Conservation (phyloP, 2,329 filamentous ascomycete genomes). For the Akanthomyces uredinophilus region DNA sequence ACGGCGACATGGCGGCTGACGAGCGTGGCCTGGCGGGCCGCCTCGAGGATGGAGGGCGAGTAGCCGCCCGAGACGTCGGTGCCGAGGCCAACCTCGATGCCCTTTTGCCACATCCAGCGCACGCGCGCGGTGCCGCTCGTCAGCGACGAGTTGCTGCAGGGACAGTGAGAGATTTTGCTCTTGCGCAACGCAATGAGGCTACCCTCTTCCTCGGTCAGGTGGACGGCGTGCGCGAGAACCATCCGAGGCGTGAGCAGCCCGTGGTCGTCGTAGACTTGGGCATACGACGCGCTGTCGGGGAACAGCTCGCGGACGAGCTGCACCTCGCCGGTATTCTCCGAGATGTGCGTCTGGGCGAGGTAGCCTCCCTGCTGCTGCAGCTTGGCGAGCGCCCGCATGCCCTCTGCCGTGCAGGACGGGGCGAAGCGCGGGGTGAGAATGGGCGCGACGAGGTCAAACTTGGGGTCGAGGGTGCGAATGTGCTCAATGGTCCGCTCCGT, state of each 20-base stretch:
- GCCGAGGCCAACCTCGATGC: slow-evolving; percentile 76
- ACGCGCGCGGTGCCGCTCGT: slow-evolving; percentile 75
- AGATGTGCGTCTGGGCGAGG: slow-evolving; percentile 83
- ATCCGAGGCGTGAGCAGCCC: slow-evolving; percentile 67
- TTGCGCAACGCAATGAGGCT: slow-evolving; percentile 54
- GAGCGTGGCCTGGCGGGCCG: slow-evolving; percentile 74
- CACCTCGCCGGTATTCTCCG: slow-evolving; percentile 74
- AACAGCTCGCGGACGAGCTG: slow-evolving; percentile 66
- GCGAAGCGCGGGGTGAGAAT: slow-evolving; percentile 74
- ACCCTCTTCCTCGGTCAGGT: slow-evolving; percentile 65
- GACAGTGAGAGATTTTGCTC: slow-evolving; percentile 77
- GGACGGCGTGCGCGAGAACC: slow-evolving; percentile 80
- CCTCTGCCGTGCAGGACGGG: slow-evolving; percentile 53
- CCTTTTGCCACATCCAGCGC: slow-evolving; percentile 65
- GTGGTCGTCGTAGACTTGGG: slow-evolving; percentile 70
- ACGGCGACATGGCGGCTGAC: slow-evolving; percentile 70
- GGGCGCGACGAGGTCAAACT: slow-evolving; percentile 61
- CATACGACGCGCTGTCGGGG: slow-evolving; percentile 59
- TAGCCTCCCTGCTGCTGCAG: slow-evolving; percentile 59
- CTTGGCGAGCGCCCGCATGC: slow-evolving; percentile 59
- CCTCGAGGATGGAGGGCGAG: slow-evolving; percentile 72
- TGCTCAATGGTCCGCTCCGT: slow-evolving; percentile 60
- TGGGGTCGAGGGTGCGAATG: slow-evolving; percentile 62
- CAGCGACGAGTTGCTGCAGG: slow-evolving; percentile 77
- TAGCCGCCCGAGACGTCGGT: slow-evolving; percentile 92